Evolutionary conservation across 169 alveolate species (phyloP), one percentile per base, ranked within the genome.

Genomic region (Hepatocystis sp.): DNA sequence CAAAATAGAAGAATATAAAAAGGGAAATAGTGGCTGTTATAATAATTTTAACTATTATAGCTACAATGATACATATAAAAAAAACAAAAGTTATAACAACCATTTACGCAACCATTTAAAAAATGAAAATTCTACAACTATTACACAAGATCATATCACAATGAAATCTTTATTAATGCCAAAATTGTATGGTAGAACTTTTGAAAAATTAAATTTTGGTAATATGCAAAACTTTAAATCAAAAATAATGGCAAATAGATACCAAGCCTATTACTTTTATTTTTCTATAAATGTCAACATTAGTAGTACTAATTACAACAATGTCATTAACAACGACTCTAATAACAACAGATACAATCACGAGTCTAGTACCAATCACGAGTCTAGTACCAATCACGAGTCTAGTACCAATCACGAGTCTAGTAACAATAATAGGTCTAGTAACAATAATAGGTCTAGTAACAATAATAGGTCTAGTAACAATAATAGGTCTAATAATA

Each of bases 221-320:
- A 65, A 68, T 39, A 85, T 64, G 39, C 40, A 67, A 30, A 85
- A 64, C 46, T 13, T 67, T 28, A 84, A 84, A 25, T 67, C 86
- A 34, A 85, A 56, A 36, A 85, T 78, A 39, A 67, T 40, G 17
- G 78, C 64, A 17, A 85, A 85, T 42, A 66, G 84, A 40, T 78
- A 85, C 42, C 53, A 68, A 36, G 84, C 86, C 3, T 55, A 85
- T 58, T 78, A 65, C 44, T 78, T 67, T 47, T 78, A 85, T 56
- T 78, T 78, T 46, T 78, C 53, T 42, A 49, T 21, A 3, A 67
- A 67, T 15, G 47, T 21, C 27, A 67, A 53, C n/a, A n/a, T n/a
- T n/a, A 21, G 25, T 55, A 53, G 36, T 61, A 27, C 28, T 58
- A 49, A 32, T 67, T 47, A 49, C 30, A 67, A 61, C 63, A 67